Conservation (phyloP, 2,329 filamentous ascomycete genomes). For the Colletotrichum ledebouriae region DNA sequence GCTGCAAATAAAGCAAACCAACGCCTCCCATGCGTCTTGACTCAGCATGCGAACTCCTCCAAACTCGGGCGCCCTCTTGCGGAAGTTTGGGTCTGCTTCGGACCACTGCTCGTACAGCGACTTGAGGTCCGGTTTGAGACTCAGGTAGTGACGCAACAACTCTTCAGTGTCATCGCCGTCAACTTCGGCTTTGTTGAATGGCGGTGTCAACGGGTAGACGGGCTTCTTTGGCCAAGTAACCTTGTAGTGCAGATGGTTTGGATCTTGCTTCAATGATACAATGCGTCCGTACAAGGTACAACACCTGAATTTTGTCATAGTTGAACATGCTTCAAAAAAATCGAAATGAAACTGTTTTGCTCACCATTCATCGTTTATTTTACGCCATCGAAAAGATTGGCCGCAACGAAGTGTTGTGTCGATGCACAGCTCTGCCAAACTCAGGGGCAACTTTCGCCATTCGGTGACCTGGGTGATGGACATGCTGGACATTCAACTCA, state of each 20-base stretch:
- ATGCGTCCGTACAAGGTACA: constrained; percentile 90
- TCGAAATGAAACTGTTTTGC: constrained; percentile 23
- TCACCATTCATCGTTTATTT: constrained; percentile 86
- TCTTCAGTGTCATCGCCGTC: constrained; percentile 76
- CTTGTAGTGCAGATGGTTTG: constrained; percentile 82
- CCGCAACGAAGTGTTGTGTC: constrained; percentile 95
- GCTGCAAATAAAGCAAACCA: constrained; percentile 96
- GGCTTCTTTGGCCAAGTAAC: constrained; percentile 68
- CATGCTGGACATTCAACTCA: constrained; percentile 45
- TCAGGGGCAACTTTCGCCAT: constrained; percentile 90
- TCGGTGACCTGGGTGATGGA: constrained; percentile 69
- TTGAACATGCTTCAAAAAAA: neutral
- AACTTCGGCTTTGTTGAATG: constrained; percentile 43
- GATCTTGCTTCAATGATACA: constrained; percentile 86
- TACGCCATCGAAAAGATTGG: constrained; percentile 96
- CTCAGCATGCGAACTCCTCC: constrained; percentile 91
- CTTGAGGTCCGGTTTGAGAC: constrained; percentile 81
- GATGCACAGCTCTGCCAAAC: constrained; percentile 88
- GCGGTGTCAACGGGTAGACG: constrained; percentile 38
- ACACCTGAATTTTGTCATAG: constrained; percentile 63
- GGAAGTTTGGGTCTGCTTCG: constrained; percentile 86
- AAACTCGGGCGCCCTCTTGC: constrained; percentile 86
- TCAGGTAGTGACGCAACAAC: constrained; percentile 88
- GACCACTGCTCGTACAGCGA: constrained; percentile 91
- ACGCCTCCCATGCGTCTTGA: constrained; percentile 95